Base-by-base conservation (phyloP, 108 stramenopile genomes). In the Parietichytrium sp. region DNA sequence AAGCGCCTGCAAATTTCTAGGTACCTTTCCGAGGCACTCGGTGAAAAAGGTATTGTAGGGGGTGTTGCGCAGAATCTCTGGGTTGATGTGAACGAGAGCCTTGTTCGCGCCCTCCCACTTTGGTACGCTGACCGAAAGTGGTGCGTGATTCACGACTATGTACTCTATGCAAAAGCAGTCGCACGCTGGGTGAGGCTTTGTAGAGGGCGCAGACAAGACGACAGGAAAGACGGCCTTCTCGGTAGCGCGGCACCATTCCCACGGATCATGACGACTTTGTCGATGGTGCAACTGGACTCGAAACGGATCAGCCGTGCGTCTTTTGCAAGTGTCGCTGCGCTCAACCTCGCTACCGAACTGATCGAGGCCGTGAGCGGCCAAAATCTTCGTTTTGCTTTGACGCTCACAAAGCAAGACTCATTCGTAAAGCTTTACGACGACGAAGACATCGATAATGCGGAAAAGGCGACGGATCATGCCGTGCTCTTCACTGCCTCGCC, bases 91-190 rank as follows among this genome's bases (percentile, higher is more conserved):
- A 33, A 72, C 20, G 16, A 72, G 20, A 42, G 38, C 0, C 36
- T 72, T 33, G 38, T 72, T 8, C 20, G 16, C 42, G 61, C 61
- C 10, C 38, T 72, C 29, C 61, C 61, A 0, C 38, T 72, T 7
- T 72, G 61, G 61, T 33, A 1, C 33, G 61, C 61, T 6, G 61
- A 72, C 45, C 61, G 61, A 0, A 72, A 36, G 33, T 72, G 61
- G 61, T 18, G 16, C 10, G 45, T 42, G 38, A 33, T 72, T 33
- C 45, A 38, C 33, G n/a, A 27, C 13, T 72, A 18, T 38, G 61
- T 72, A n/a, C 0, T 72, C 12, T 33, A 33, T 27, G 61, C 20
- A 6, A 72, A 72, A 42, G 20, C 61, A 6, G 33, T 45, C 1
- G 61, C 61, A 27, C 33, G 42, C 15, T 72, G 61, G 61, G 15